Evolutionary conservation across 1,284 basidiomycete genomes (phyloP).

Genomic region (Lignosus rhinocerotis): DNA sequence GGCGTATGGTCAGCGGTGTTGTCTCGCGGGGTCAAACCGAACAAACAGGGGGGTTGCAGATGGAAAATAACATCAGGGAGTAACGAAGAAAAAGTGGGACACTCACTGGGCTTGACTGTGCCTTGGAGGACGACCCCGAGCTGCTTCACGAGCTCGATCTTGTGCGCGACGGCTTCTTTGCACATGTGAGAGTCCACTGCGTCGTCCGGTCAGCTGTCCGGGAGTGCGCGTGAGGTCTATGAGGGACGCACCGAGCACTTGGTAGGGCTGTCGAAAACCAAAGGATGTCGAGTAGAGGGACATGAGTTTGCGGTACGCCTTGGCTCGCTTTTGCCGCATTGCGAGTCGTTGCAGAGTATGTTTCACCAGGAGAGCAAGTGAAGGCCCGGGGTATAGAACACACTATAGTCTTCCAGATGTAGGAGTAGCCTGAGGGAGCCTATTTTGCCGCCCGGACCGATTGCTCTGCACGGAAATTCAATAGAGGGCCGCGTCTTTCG

Average conservation of each 20-base stretch:
- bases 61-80: too few relatives aligned
- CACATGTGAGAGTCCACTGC: conserved; percentile 88
- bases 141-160: conserved; percentile 76
- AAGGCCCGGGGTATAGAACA: too few relatives aligned
- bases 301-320: conserved; percentile 92
- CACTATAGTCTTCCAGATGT: not conserved
- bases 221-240: conserved; percentile 3
- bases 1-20: conserved; percentile 12
- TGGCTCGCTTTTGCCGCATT: conserved; percentile 93
- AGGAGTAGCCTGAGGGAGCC: not conserved
- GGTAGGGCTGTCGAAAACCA: conserved; percentile 89
- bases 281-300: conserved; percentile 82
- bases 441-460: conserved; percentile 15
- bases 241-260: conserved; percentile 69
- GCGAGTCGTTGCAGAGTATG: conserved; percentile 14
- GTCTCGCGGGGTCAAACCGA: not conserved
- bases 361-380: not conserved
- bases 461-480: not conserved
- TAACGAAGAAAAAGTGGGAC: not conserved
- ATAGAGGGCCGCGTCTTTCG: not conserved
- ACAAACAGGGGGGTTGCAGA: conserved; percentile 1
- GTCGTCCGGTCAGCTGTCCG: not conserved
- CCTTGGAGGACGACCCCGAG: conserved; percentile 79
- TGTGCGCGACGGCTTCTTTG: conserved; percentile 64
- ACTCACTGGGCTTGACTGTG: conserved; percentile 84